phyloP scores from a whole-genome alignment of 2,329 filamentous ascomycete genomes.

The Zelopaecilomyces penicillatus region DNA sequence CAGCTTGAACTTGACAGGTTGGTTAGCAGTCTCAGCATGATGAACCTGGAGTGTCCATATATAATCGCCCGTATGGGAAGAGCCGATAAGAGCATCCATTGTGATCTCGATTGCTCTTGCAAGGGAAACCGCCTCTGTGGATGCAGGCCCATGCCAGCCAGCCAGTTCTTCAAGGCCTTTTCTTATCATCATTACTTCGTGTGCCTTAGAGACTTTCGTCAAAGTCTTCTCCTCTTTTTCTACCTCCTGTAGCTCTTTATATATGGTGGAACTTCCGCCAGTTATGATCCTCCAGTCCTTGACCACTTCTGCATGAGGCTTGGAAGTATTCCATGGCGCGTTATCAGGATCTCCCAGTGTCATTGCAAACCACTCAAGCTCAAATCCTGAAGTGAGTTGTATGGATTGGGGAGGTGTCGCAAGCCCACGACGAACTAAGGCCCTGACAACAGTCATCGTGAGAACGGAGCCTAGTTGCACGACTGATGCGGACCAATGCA shows the following conservation, averaged over 20 bases:
- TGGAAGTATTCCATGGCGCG: too few species aligned
- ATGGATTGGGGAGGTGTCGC: neutral
- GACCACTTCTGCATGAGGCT: too few species aligned
- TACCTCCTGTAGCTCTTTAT: too few species aligned
- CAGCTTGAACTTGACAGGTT: too few species aligned
- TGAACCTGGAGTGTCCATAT: too few species aligned
- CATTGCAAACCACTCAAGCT: slow-evolving; percentile 4
- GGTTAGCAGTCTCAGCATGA: too few species aligned
- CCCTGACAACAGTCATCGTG: neutral
- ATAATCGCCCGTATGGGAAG: neutral
- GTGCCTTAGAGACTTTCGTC: neutral
- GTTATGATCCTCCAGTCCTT: too few species aligned
- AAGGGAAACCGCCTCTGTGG: slow-evolving; percentile 7
- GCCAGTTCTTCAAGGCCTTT: rapidly evolving
- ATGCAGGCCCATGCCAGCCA: neutral
- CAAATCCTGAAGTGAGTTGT: neutral
- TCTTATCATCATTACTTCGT: neutral
- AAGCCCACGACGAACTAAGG: slow-evolving; percentile 1
- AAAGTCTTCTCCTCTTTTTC: too few species aligned
- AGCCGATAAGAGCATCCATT: neutral
- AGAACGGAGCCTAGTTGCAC: neutral
- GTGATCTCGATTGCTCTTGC: slow-evolving; percentile 13
- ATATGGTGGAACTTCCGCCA: too few species aligned
- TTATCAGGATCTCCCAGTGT: neutral
- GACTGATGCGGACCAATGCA: slow-evolving; percentile 2